Percentiles rank a stretch among this genome's conserved stretches.
These are phyloP conservation scores for Austroboletus niveus DNA, from an alignment of 1,284 basidiomycete species.

Conservation along the genomic window DNA sequence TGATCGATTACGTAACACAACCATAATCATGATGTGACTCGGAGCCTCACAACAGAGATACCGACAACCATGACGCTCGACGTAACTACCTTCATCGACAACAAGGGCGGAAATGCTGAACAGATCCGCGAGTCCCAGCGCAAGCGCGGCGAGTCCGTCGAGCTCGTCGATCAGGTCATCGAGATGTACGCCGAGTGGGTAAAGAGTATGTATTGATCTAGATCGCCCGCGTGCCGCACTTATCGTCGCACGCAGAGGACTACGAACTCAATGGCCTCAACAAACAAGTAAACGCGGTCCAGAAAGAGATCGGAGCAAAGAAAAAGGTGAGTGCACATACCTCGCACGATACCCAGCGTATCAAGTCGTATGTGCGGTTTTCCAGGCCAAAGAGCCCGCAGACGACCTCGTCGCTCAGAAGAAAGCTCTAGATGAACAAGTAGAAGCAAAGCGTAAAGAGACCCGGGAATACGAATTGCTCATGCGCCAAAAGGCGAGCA, in stretches of 20 bases:
- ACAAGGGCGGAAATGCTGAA: conserved; percentile 93
- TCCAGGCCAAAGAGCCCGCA: conserved; percentile 85
- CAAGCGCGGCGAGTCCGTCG: conserved; percentile 86
- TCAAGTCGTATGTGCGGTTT: conserved; percentile 2
- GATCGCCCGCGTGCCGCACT: conserved; percentile 5
- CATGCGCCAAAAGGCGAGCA: conserved; percentile 80
- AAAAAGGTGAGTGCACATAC: conserved; percentile 66
- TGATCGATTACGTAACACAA: no score
- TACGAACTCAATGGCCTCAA: conserved; percentile 78
- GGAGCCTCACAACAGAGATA: background rate
- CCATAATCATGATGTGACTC: conserved; percentile 1
- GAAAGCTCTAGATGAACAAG: conserved; percentile 75
- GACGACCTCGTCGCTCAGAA: conserved; percentile 84
- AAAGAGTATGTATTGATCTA: conserved; percentile 60
- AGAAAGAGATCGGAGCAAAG: conserved; percentile 93
- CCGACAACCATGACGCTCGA: conserved; percentile 63
- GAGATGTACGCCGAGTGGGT: conserved; percentile 92
- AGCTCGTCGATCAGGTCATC: conserved; percentile 93
- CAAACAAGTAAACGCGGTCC: conserved; percentile 85
- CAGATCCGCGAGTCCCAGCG: conserved; percentile 91
- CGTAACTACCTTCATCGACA: conserved; percentile 75
- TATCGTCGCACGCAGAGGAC: conserved; percentile 56
- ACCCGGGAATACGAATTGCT: conserved; percentile 74
- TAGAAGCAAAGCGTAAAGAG: conserved; percentile 71
- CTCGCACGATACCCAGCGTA: background rate